phyloP scores from a whole-genome alignment of 306 rosid genomes.

The Alnus rubra region DNA sequence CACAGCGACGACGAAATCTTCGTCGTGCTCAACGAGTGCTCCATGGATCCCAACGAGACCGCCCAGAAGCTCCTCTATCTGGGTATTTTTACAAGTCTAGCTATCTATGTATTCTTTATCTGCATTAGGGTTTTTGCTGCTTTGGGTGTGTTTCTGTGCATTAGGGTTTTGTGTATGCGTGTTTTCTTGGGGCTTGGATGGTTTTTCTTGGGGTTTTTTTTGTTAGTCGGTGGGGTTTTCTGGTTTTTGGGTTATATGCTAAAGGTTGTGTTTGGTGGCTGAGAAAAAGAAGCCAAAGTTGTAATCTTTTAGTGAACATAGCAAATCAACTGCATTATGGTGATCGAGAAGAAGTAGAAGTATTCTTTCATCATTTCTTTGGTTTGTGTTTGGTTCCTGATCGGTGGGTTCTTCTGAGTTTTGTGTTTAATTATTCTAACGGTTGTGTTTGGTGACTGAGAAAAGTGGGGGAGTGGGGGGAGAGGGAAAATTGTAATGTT shows the following conservation, averaged over 20 bases:
- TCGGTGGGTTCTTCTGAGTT: no score
- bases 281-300: not conserved
- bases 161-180: constrained; percentile 1
- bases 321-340: not conserved
- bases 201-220: constrained; percentile 24
- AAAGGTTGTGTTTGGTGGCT: constrained; percentile 11
- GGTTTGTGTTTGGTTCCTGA: not conserved
- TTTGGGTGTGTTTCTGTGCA: constrained; percentile 8
- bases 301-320: not conserved
- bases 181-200: not conserved
- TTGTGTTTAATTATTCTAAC: not conserved
- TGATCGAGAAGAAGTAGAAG: not conserved
- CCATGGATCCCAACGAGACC: constrained; percentile 92
- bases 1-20: constrained; percentile 88
- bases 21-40: constrained; percentile 65
- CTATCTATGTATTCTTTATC: not conserved
- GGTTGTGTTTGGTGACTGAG: no score
- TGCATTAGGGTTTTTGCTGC: constrained; percentile 17
- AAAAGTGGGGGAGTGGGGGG: no score
- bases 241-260: constrained; percentile 23
- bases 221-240: constrained; percentile 32
- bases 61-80: constrained; percentile 66
- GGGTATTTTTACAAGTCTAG: constrained; percentile 25
- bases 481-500: no score
- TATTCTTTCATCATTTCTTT: not conserved